Percentiles rank a stretch among this genome's conserved stretches.
These are phyloP conservation scores for Alternaria solani DNA, from an alignment of 2,329 filamentous ascomycete species.

Conservation along the genomic window DNA sequence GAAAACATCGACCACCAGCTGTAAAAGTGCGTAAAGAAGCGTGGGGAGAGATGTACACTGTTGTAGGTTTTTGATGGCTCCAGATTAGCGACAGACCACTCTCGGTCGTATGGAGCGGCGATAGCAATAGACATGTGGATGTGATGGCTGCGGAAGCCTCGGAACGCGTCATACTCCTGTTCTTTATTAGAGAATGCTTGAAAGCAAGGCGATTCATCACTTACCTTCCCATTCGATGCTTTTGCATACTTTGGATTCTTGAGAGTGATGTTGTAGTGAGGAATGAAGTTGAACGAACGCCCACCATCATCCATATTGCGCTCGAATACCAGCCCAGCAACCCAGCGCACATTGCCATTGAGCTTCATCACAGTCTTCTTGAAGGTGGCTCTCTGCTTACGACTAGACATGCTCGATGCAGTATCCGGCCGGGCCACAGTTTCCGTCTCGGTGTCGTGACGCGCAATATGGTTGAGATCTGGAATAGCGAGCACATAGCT, in stretches of 20 bases:
- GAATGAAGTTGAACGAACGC: conserved; percentile 86
- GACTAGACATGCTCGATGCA: conserved; percentile 67
- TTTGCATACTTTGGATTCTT: conserved; percentile 80
- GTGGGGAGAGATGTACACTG: conserved; percentile 89
- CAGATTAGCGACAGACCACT: conserved; percentile 80
- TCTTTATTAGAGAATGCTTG: conserved; percentile 29
- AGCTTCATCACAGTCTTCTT: conserved; percentile 99
- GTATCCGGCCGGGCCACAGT: conserved; percentile 63
- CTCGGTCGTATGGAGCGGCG: conserved; percentile 82
- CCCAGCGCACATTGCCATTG: conserved; percentile 93
- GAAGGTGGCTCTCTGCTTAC: conserved; percentile 81
- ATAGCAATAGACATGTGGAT: conserved; percentile 96
- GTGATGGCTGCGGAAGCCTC: conserved; percentile 94
- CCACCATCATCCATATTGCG: conserved; percentile 75
- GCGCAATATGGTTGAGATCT: conserved; percentile 88
- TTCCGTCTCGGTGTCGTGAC: conserved; percentile 64
- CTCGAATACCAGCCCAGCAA: conserved; percentile 91
- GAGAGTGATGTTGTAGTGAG: conserved; percentile 89
- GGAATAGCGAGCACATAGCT: conserved; percentile 95
- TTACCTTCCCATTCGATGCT: conserved; percentile 57
- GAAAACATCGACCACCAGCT: conserved; percentile 98
- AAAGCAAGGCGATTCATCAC: not conserved
- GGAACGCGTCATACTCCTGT: conserved; percentile 84
- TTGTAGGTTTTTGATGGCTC: conserved; percentile 92
- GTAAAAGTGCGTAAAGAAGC: conserved; percentile 98